These are phyloP conservation scores for Datura wrightii DNA, from an alignment of 257 asterid species.

Conservation along the genomic window DNA sequence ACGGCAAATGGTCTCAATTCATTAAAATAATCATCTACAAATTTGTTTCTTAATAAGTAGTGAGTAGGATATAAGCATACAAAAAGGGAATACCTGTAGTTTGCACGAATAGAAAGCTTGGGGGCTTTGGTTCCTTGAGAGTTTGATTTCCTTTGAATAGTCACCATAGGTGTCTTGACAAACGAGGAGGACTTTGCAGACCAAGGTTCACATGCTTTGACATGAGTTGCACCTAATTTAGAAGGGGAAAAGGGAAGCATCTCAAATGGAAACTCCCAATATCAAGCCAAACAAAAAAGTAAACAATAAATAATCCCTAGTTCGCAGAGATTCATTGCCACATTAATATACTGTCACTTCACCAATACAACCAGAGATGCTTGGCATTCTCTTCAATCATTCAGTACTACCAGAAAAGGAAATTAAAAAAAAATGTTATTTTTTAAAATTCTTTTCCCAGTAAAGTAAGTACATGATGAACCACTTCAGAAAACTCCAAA, in stretches of 20 bases:
- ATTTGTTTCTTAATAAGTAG: background rate
- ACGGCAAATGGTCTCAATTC: background rate
- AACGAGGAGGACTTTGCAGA: conserved; percentile 50
- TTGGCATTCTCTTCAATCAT: conserved; percentile 7
- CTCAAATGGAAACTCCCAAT: conserved; percentile 7
- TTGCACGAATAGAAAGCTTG: conserved; percentile 57
- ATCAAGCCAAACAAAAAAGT: background rate
- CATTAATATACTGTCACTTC: background rate
- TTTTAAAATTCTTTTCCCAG: background rate
- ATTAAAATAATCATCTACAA: background rate
- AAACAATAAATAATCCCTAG: background rate
- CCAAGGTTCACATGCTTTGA: conserved; percentile 38
- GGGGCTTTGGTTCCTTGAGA: conserved; percentile 36
- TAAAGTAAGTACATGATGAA: background rate
- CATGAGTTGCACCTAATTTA: conserved; percentile 56
- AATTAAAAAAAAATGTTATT: background rate
- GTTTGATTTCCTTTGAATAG: conserved; percentile 43
- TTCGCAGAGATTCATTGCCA: background rate
- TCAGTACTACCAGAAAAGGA: background rate
- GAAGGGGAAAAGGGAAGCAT: background rate
- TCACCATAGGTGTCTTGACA: conserved; percentile 48
- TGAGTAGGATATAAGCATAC: conserved; percentile 15
- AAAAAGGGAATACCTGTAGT: conserved; percentile 53
- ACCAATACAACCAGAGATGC: background rate
- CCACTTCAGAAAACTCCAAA: background rate